Percentiles rank a stretch among this genome's conserved stretches.
Conservation (phyloP, 306 rosid genomes). For the Prunus padus region DNA sequence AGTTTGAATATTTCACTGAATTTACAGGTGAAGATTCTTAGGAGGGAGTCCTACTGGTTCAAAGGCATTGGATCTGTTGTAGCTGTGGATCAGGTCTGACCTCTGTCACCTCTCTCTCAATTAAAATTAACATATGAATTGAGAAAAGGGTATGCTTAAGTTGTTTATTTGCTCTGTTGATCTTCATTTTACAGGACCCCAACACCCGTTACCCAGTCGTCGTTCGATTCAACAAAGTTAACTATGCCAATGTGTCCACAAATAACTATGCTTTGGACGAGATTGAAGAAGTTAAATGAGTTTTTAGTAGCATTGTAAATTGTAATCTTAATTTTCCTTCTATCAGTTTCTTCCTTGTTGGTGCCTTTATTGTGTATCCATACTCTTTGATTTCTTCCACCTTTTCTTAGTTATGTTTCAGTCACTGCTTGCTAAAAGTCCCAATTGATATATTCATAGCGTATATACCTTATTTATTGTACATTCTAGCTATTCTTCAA, state of each 20-base stretch:
- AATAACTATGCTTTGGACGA: slow-evolving; percentile 92
- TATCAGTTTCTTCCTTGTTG: slow-evolving; percentile 36
- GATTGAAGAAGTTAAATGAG: slow-evolving; percentile 63
- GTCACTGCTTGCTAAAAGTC: slow-evolving; percentile 15
- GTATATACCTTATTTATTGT: not conserved
- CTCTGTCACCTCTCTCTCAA: slow-evolving; percentile 6
- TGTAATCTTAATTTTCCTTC: slow-evolving; percentile 36
- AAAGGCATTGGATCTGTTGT: slow-evolving; percentile 75
- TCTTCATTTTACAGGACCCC: slow-evolving; percentile 51
- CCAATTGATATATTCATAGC: not conserved
- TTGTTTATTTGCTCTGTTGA: slow-evolving; percentile 9
- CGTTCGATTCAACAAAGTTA: slow-evolving; percentile 80
- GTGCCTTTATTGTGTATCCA: slow-evolving; percentile 43
- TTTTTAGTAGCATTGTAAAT: slow-evolving; percentile 26
- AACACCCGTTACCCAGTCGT: slow-evolving; percentile 82
- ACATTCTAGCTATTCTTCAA: not conserved
- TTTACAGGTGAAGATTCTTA: slow-evolving; percentile 75
- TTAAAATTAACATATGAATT: not conserved
- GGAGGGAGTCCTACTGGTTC: slow-evolving; percentile 87
- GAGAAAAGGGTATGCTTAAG: not conserved
- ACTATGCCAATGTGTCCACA: slow-evolving; percentile 85
- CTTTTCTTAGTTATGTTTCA: slow-evolving; percentile 7
- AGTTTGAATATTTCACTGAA: not conserved
- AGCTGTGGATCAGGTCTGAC: slow-evolving; percentile 78
- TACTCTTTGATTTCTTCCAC: slow-evolving; percentile 40